Evolutionary conservation across 176 grass and related monocot species (phyloP).

Genomic region (Carex kokanica): DNA sequence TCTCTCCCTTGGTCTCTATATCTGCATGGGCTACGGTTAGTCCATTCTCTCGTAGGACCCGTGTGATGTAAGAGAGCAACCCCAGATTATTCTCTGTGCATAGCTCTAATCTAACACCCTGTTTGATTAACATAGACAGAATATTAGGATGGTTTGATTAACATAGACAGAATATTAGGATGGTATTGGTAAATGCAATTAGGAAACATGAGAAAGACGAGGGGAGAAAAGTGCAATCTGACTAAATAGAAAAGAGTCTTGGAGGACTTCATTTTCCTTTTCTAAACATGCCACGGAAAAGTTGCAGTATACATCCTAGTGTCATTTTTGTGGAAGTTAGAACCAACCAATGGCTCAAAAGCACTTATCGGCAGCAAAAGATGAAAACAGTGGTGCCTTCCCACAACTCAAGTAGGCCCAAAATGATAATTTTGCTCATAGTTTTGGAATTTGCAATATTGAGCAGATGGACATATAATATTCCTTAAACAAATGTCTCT

Average conservation of each 20-base stretch:
- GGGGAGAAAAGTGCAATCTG: background rate
- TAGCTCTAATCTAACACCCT: slow-evolving; percentile 51
- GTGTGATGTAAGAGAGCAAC: slow-evolving; percentile 42
- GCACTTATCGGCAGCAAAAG: background rate
- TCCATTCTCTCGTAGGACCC: slow-evolving; percentile 44
- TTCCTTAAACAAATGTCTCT: background rate
- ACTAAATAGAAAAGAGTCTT: background rate
- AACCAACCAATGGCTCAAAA: background rate
- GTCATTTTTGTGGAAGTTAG: background rate
- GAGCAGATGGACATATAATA: background rate
- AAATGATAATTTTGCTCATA: background rate
- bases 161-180: background rate
- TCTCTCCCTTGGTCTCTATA: slow-evolving; percentile 39
- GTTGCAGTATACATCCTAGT: background rate
- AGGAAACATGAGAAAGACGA: background rate
- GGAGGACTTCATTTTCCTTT: background rate
- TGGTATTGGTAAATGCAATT: background rate
- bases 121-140: background rate
- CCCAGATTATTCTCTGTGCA: slow-evolving; percentile 36
- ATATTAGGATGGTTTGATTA: slow-evolving; percentile 1
- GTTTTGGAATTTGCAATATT: background rate
- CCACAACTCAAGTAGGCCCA: background rate
- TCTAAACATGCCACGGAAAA: background rate
- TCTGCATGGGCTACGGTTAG: slow-evolving; percentile 43
- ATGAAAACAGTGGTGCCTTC: background rate